Conservation (phyloP, 2,329 filamentous ascomycete species). For the Pseudocercospora macadamiae region DNA sequence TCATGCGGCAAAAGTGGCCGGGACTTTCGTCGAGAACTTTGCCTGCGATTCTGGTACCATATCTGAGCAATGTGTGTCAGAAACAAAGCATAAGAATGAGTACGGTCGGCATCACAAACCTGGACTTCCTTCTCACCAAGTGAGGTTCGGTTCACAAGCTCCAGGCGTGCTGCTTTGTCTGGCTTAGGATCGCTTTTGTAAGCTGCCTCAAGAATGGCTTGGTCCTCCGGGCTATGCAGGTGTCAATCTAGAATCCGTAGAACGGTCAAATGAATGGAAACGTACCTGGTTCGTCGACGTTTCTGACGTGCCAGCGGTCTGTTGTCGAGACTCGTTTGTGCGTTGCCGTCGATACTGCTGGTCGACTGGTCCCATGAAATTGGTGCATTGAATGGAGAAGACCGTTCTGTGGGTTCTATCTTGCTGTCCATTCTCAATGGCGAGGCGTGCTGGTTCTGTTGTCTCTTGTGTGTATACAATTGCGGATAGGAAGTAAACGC, state of each 20-base stretch:
- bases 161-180: conserved; percentile 82
- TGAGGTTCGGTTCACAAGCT: conserved; percentile 81
- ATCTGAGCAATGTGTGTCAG: conserved; percentile 65
- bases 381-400: neutral
- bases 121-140: conserved; percentile 96
- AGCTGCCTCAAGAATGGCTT: conserved; percentile 82
- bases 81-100: neutral
- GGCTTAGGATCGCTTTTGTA: conserved; percentile 86
- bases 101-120: conserved; percentile 59
- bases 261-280: neutral
- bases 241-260: neutral
- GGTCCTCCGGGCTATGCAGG: conserved; percentile 74
- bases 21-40: conserved; percentile 88
- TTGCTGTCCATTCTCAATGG: neutral
- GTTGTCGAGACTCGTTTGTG: conserved; percentile 58
- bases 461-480: conserved; percentile 5
- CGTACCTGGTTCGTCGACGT: conserved; percentile 63
- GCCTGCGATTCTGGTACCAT: conserved; percentile 95
- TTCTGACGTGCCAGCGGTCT: conserved; percentile 64
- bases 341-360: neutral
- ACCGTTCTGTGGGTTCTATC: neutral
- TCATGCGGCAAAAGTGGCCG: conserved; percentile 80
- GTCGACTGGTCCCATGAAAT: neutral
- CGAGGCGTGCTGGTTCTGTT: neutral
- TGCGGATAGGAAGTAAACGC: neutral